A percentile compares a stretch with the other conserved stretches of the same genome.
phyloP scores from a whole-genome alignment of 495 filamentous ascomycete genomes.

The Achaetomiella virescens region DNA sequence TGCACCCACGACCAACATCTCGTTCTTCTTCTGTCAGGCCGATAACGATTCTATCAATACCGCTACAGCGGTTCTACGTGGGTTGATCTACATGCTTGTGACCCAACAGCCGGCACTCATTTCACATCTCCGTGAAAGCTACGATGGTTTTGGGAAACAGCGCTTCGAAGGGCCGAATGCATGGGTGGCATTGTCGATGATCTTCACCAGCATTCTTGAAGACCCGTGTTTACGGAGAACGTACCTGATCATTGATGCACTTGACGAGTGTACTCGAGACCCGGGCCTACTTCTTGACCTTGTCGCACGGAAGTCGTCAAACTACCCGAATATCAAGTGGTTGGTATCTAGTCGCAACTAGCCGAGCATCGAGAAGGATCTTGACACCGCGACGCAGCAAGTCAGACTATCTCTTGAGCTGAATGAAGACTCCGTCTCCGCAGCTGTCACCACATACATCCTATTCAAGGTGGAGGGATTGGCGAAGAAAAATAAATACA shows the following conservation, averaged over 20 bases:
- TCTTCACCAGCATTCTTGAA: slow-evolving; percentile 30
- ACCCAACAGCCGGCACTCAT: slow-evolving; percentile 24
- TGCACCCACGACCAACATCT: slow-evolving; percentile 12
- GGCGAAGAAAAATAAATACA: background rate
- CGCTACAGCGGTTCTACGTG: slow-evolving; percentile 28
- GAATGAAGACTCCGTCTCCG: slow-evolving; percentile 10
- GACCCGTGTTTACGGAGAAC: slow-evolving; percentile 19
- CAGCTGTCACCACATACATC: background rate
- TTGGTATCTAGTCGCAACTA: slow-evolving; percentile 19
- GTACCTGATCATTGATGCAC: slow-evolving; percentile 42
- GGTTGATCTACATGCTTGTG: slow-evolving; percentile 31
- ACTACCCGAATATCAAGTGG: slow-evolving; percentile 25
- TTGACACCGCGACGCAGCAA: slow-evolving; percentile 3
- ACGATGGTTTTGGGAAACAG: slow-evolving; percentile 9
- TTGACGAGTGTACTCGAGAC: slow-evolving; percentile 41
- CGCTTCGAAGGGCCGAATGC: too few species aligned
- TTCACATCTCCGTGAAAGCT: slow-evolving; percentile 22
- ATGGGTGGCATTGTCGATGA: too few species aligned
- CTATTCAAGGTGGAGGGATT: background rate
- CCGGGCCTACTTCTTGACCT: slow-evolving; percentile 29
- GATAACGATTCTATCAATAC: slow-evolving; percentile 29
- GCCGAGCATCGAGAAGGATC: slow-evolving; percentile 9
- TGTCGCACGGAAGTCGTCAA: slow-evolving; percentile 21
- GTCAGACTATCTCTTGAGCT: slow-evolving; percentile 11
- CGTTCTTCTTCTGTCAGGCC: slow-evolving; percentile 47